phyloP scores from a whole-genome alignment of 1,284 basidiomycete genomes.

The Termitomyces sp. region DNA sequence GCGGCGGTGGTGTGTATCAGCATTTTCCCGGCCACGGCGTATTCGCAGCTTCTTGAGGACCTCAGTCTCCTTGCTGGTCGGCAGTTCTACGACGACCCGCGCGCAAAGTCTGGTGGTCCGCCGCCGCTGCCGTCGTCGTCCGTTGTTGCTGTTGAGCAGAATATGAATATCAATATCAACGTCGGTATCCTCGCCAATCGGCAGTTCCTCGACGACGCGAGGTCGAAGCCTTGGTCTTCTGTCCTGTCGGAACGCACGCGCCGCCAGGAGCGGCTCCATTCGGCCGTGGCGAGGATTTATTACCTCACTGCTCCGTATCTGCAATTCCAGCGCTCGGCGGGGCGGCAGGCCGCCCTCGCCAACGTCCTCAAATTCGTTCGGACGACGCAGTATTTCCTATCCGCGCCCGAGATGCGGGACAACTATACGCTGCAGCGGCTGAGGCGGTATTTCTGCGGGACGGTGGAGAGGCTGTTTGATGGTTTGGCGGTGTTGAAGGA shows the following conservation, averaged over 20 bases:
- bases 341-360: slow-evolving; percentile 68
- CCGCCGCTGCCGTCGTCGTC: too few relatives aligned
- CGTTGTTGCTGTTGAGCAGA: slow-evolving; percentile 33
- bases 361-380: slow-evolving; percentile 85
- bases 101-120: slow-evolving; percentile 51
- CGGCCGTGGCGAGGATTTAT: slow-evolving; percentile 88
- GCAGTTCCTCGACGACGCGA: slow-evolving; percentile 62
- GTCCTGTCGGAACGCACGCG: slow-evolving; percentile 53
- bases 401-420: slow-evolving; percentile 66
- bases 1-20: slow-evolving; percentile 86
- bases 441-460: slow-evolving; percentile 86
- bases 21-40: slow-evolving; percentile 73
- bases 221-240: slow-evolving; percentile 38
- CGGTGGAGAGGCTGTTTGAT: slow-evolving; percentile 83
- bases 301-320: slow-evolving; percentile 79
- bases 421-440: slow-evolving; percentile 79
- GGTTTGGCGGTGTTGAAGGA: slow-evolving; percentile 68
- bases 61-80: slow-evolving; percentile 75
- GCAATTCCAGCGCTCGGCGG: slow-evolving; percentile 65
- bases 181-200: slow-evolving; percentile 58
- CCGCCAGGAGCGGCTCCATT: slow-evolving; percentile 79
- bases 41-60: slow-evolving; percentile 81
- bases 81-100: slow-evolving; percentile 77
- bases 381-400: slow-evolving; percentile 76
- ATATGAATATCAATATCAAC: too few relatives aligned